Evolutionary conservation across 257 asterid genomes (phyloP), one percentile per base, ranked within the genome.

Genomic region (Prunella vulgaris): DNA sequence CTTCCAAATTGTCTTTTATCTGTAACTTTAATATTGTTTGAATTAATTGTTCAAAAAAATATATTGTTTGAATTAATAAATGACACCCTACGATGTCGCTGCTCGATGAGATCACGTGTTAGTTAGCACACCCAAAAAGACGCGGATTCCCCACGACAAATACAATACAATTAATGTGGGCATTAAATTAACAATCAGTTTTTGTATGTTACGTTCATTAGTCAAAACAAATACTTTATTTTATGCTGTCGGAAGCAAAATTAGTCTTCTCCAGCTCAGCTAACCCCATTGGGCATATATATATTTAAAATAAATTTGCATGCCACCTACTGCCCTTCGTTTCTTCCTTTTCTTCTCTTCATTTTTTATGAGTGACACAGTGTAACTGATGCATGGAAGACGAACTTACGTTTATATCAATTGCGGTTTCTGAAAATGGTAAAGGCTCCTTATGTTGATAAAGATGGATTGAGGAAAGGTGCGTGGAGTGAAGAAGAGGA

Each of bases 401-500:
- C 38, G 38, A 33, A 37, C 3, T 8, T 0, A 5, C 0, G 0
- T 8, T 3, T 5, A 33, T 33, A 5, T 33, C 1, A 8, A 40
- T 40, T 5, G 18, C 6, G 7, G 25, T 15, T 1, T 5, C 3
- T 1, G 13, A 46, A 46, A 51, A 70, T 71, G 75, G 75, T 76
- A 70, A 76, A 69, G 70, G 20, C 70, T 4, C 60, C 81, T 58
- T 76, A 17, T 51, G 25, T 76, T 14, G 81, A 76, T 63, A 71
- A 66, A 37, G 75, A 74, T 70, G 85, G 88, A 40, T 1, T 75
- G 64, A 85, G 60, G 76, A 85, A 65, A 71, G 86, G 91, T 5
- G 81, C 84, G 0, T 85, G 91, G 91, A 83, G 81, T 62, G 77
- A 75, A 25, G 85, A 85, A 2, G 91, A 85, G 71, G 88, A 85